These are phyloP conservation scores for Abortiporus biennis DNA, from an alignment of 1,284 basidiomycete genomes.

Conservation along the genomic window DNA sequence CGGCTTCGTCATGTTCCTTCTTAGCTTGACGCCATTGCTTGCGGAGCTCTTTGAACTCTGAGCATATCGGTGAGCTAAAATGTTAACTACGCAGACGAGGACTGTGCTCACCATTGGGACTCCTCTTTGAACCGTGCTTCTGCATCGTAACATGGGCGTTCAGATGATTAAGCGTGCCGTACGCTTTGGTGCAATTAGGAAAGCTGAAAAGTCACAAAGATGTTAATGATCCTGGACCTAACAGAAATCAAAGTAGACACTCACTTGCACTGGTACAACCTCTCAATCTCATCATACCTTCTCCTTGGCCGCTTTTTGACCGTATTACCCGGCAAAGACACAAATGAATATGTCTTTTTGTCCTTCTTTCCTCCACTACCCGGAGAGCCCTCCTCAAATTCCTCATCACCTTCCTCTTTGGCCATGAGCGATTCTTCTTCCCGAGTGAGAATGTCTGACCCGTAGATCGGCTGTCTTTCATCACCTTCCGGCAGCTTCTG, in stretches of 20 bases:
- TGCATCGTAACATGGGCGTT: constrained; percentile 94
- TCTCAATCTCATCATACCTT: constrained; percentile 87
- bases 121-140: constrained; percentile 81
- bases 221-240: not conserved
- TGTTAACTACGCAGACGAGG: not conserved
- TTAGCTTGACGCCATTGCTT: constrained; percentile 94
- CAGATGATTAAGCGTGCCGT: constrained; percentile 87
- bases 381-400: not conserved
- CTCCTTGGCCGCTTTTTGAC: constrained; percentile 80
- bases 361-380: constrained; percentile 18
- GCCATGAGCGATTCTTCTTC: not conserved
- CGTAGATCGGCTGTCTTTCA: too few relatives aligned
- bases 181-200: constrained; percentile 80
- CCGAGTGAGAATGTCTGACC: too few relatives aligned
- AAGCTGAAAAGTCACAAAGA: constrained; percentile 40
- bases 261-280: constrained; percentile 73
- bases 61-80: not conserved
- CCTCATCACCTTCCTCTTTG: not conserved
- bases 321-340: constrained; percentile 70
- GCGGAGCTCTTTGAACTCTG: constrained; percentile 97
- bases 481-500: too few relatives aligned
- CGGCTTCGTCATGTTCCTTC: constrained; percentile 52
- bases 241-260: constrained; percentile 10
- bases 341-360: constrained; percentile 75
- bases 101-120: constrained; percentile 62